Evolutionary conservation across 2,329 filamentous ascomycete species (phyloP), one percentile per base, ranked within the genome.

Genomic region (Fusarium sp.): DNA sequence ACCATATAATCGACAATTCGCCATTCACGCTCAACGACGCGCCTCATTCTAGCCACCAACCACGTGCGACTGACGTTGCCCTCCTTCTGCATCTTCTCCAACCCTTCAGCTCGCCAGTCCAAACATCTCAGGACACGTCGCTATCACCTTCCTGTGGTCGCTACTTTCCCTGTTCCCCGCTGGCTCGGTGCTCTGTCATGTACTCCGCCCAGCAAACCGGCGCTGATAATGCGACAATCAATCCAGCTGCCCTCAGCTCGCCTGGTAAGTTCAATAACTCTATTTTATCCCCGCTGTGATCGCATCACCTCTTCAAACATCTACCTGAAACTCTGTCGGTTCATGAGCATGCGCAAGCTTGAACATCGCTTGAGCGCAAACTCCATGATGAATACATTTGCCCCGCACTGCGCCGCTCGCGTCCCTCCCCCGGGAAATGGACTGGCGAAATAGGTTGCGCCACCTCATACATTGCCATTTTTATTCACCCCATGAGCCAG

Each of bases 161-260:
- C 70, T 64, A 63, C 57, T 73, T 50, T 57, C 48, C 58, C 58
- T 53, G 60, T 65, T 70, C 58, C 71, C 65, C 63, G 61, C 69
- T 76, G 72, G 69, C 64, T 71, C 70, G 72, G 70, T 67, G 69
- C 60, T 73, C 60, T 73, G 76, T 68, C 76, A 81, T 81, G 80
- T 80, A 81, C 77, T 77, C 78, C 67, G 77, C 74, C 64, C 79
- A 74, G 81, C 86, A 90, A 81, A 91, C 90, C 85, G 89, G 89
- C 82, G 91, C 92, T 87, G 91, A 93, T 80, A 91, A 91, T 85
- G 92, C 91, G 79, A 97, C 93, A 79, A 96, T 97, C 86, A 93
- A 97, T 86, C 93, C 93, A 80, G 93, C 93, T 77, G 92, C 91
- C 71, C 87, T 97, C 84, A 93, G 91, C 84, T 90, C 90, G 79